Base-by-base conservation (phyloP, 768 basidiomycete genomes). In the Arthromyces matolae region DNA sequence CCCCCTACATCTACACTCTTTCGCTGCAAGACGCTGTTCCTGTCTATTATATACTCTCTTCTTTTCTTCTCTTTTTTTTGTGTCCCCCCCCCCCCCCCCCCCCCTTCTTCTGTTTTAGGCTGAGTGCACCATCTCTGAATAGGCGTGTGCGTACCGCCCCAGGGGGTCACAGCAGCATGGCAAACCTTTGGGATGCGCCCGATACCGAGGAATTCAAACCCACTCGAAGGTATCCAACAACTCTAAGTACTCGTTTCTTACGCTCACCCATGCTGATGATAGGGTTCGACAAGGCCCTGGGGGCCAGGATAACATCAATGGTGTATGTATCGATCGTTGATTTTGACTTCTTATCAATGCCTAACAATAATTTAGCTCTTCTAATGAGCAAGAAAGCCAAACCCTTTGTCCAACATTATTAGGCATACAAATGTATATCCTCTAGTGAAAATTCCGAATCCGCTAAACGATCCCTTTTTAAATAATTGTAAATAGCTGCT, bases 231-330 rank as follows among this genome's bases (percentile, higher is more conserved):
- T 83, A n/a, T n/a, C n/a, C n/a, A n/a, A 64, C 19, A 10, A 29
- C 9, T 20, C 12, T 61, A 8, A 32, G 20, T 24, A 24, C 38
- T 42, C 50, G 7, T 19, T 29, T 8, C 2, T 16, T 16, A 32
- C 10, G 32, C 48, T 27, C n/a, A 16, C 34, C n/a, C 36, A 45
- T 18, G 37, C 4, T n/a, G n/a, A n/a, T n/a, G n/a, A 18, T 41
- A 87, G 84, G 48, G 85, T 87, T 25, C 72, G 83, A 50, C 73
- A 87, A 63, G 75, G 73, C 35, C 85, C 85, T 25, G 85, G 85
- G 56, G 85, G 85, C 20, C 61, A 72, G 40, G 85, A 87, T 60
- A 78, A 70, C 58, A 79, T 87, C 40, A 69, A 58, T 52, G 64
- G 60, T 7, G 76, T 78, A 60, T 57, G 62, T 49, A 19, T 7